Evolutionary conservation across 129 eudicot genomes (phyloP).

Genomic region (Saposhnikovia divaricata): DNA sequence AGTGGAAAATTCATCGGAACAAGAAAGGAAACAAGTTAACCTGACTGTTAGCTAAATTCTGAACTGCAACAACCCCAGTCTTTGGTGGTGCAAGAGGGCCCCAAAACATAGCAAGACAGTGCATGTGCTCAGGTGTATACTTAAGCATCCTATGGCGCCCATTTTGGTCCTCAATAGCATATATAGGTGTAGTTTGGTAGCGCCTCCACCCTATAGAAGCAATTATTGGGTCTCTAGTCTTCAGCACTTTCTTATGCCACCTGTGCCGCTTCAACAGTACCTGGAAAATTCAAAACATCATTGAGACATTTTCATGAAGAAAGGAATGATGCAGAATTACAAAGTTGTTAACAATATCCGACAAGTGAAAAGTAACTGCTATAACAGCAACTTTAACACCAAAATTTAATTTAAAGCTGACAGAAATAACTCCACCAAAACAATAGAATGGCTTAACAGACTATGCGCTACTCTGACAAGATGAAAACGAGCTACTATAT

Average conservation of each 20-base stretch:
- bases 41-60: constrained; percentile 72
- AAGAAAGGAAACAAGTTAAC: constrained; percentile 22
- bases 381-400: not conserved
- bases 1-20: not conserved
- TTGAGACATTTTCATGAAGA: not conserved
- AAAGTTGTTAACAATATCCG: not conserved
- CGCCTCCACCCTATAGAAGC: constrained; percentile 98
- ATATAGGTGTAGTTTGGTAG: constrained; percentile 80
- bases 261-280: constrained; percentile 84
- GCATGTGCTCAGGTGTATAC: constrained; percentile 98
- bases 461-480: not conserved
- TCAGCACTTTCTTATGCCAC: constrained; percentile 89
- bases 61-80: constrained; percentile 90
- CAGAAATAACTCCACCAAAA: not conserved
- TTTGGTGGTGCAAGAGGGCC: constrained; percentile 96
- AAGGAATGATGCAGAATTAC: not conserved
- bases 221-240: constrained; percentile 82
- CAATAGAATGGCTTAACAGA: not conserved
- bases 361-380: not conserved
- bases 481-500: not conserved
- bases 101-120: constrained; percentile 96
- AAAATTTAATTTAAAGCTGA: not conserved
- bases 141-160: constrained; percentile 93
- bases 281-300: constrained; percentile 19
- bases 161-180: constrained; percentile 81